Evolutionary conservation across 768 basidiomycete genomes (phyloP).

Genomic region (Calocera viscosa): DNA sequence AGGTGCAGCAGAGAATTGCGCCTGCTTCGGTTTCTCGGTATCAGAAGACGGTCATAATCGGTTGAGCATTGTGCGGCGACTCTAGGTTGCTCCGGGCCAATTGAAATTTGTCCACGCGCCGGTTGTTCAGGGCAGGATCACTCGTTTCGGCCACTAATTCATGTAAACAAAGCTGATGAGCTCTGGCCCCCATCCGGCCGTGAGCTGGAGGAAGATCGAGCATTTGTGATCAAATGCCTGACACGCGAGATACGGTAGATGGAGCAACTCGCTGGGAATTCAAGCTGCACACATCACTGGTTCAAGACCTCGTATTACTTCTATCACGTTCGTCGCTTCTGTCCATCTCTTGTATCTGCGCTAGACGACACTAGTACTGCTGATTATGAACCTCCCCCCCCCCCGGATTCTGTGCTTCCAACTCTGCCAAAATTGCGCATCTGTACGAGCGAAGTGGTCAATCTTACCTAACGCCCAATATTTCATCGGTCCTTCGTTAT

Average conservation of each 20-base stretch:
- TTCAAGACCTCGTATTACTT: not conserved
- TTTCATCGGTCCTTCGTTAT: not conserved
- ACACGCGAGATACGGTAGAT: not conserved
- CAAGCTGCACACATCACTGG: not conserved
- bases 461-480: not conserved
- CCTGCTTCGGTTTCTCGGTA: not conserved
- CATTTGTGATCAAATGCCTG: too few species aligned
- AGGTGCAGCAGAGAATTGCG: not conserved
- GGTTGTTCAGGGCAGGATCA: not conserved
- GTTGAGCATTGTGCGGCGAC: constrained; percentile 6
- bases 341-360: not conserved
- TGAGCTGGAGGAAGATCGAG: too few species aligned
- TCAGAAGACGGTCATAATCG: constrained; percentile 2
- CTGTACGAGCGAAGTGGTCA: not conserved
- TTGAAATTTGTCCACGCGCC: not conserved
- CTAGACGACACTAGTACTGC: not conserved
- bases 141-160: not conserved
- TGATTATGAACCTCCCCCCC: too few species aligned
- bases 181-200: too few species aligned
- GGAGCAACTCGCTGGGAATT: not conserved
- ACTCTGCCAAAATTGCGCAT: not conserved
- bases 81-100: not conserved
- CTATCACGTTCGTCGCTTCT: not conserved
- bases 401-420: not conserved
- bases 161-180: not conserved